A percentile compares a stretch with the other conserved stretches of the same genome.
Conservation (phyloP, 768 basidiomycete genomes). For the Leucocoprinus leucothites region DNA sequence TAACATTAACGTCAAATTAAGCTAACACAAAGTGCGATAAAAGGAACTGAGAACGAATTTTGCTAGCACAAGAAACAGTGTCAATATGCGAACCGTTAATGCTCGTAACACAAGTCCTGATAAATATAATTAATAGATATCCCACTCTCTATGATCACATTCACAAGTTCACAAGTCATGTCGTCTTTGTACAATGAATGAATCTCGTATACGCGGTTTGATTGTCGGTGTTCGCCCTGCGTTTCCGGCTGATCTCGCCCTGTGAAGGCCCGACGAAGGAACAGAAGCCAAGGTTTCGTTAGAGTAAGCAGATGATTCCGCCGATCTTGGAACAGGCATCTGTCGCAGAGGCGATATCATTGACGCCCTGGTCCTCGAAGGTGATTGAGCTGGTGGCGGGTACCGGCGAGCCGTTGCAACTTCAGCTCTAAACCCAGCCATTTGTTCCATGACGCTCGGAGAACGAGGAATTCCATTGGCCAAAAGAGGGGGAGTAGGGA, state of each 20-base stretch:
- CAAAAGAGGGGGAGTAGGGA: not conserved
- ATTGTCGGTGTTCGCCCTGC: not conserved
- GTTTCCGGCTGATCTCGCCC: not conserved
- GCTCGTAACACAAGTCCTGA: no score
- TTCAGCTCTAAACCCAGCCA: not conserved
- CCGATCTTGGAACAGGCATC: not conserved
- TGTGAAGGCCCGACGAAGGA: not conserved
- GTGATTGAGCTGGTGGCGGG: not conserved
- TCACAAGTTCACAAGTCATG: conserved; percentile 1
- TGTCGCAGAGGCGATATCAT: conserved; percentile 1
- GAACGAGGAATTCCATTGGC: conserved; percentile 1
- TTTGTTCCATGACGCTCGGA: conserved; percentile 2
- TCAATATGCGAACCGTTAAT: no score
- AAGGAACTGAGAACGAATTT: no score
- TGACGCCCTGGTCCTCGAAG: conserved; percentile 2
- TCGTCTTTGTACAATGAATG: not conserved
- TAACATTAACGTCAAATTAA: no score
- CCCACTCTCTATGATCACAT: no score
- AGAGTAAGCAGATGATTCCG: not conserved
- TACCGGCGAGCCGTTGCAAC: not conserved
- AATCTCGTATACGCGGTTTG: not conserved
- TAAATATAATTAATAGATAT: not conserved
- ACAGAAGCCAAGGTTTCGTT: not conserved
- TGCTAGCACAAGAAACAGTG: no score
- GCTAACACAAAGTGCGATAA: no score